Conservation (phyloP, 345 rosid species). For the Luvunga scandens region DNA sequence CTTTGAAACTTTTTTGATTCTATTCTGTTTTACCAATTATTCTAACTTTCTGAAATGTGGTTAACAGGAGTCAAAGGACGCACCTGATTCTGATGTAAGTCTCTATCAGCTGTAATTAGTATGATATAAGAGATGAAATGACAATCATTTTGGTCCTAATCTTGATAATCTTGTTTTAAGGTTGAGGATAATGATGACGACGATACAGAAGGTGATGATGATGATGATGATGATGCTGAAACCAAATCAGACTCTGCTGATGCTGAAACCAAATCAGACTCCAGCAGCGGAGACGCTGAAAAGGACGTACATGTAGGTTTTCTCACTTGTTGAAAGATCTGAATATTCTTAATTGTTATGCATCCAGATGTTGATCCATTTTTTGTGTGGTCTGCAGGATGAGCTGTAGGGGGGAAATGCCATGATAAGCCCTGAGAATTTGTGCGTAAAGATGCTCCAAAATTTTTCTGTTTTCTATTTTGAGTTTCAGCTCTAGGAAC, state of each 20-base stretch:
- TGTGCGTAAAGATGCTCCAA: conserved; percentile 1
- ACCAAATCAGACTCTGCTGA: conserved; percentile 43
- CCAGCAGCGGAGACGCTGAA: conserved; percentile 32
- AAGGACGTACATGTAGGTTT: conserved; percentile 38
- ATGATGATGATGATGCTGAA: conserved; percentile 47
- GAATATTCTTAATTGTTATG: neutral
- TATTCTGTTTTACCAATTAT: neutral
- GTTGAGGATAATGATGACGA: conserved; percentile 63
- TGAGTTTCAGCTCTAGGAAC: conserved; percentile 18
- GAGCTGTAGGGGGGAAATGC: conserved; percentile 58
- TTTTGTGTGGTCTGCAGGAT: conserved; percentile 42
- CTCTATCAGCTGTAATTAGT: neutral
- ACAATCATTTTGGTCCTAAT: conserved; percentile 2
- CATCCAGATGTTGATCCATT: neutral
- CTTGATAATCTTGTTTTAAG: conserved; percentile 29
- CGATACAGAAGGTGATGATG: conserved; percentile 41
- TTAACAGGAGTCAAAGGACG: conserved; percentile 66
- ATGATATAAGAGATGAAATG: neutral
- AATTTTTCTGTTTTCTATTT: neutral
- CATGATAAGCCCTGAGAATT: neutral
- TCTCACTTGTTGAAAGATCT: neutral
- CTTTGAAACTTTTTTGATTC: neutral
- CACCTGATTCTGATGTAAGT: conserved; percentile 81
- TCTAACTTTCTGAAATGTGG: conserved; percentile 4
- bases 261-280: conserved; percentile 40